Conservation (phyloP, 345 rosid genomes). For the Melaleuca alternifolia region DNA sequence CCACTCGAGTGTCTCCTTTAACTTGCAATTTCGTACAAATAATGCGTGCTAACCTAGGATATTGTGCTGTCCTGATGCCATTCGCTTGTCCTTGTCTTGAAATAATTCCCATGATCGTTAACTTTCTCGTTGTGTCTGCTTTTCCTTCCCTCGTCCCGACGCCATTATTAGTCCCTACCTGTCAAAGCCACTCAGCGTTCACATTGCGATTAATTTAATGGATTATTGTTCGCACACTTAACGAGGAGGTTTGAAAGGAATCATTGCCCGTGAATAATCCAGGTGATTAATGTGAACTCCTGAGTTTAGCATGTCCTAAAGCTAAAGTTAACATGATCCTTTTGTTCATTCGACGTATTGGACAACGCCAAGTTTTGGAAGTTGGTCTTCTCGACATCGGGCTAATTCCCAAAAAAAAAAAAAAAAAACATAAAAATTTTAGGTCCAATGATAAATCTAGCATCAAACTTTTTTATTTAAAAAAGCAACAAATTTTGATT, state of each 20-base stretch:
- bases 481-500: no score
- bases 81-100: neutral
- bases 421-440: no score
- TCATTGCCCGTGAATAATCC: neutral
- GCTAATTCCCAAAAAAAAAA: no score
- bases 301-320: neutral
- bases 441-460: no score
- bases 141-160: neutral
- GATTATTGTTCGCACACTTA: neutral
- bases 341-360: neutral
- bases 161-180: neutral
- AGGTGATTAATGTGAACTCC: neutral
- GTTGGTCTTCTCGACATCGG: neutral
- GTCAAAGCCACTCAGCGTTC: neutral
- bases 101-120: neutral
- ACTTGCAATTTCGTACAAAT: neutral
- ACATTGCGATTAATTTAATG: neutral
- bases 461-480: no score
- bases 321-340: neutral
- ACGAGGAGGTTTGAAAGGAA: neutral
- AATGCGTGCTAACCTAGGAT: neutral
- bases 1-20: neutral
- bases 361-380: neutral
- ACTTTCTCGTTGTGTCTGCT: neutral
- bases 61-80: neutral